Conservation (phyloP, 495 filamentous ascomycete genomes). For the Talaromyces thailandensis region DNA sequence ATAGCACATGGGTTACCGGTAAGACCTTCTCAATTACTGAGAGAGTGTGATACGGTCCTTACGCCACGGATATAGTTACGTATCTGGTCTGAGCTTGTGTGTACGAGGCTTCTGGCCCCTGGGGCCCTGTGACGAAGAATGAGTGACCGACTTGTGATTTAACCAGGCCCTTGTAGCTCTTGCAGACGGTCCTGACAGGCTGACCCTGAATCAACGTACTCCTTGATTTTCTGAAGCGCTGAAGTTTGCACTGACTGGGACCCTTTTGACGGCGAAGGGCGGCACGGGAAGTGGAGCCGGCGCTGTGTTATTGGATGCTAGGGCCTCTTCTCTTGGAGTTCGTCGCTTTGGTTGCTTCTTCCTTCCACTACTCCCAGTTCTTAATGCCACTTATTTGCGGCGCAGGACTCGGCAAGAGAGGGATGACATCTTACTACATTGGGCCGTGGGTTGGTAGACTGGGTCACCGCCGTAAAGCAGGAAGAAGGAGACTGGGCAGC, state of each 20-base stretch:
- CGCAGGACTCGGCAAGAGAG: background rate
- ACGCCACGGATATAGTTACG: background rate
- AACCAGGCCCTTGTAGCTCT: background rate
- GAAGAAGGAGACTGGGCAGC: background rate
- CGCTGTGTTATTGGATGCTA: background rate
- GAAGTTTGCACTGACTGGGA: background rate
- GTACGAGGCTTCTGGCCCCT: background rate
- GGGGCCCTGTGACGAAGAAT: background rate
- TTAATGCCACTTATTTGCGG: background rate
- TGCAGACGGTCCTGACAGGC: background rate
- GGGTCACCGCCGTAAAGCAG: background rate
- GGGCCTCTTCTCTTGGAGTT: background rate
- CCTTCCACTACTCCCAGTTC: background rate
- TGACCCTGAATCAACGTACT: background rate
- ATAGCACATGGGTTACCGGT: background rate
- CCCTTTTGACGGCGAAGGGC: background rate
- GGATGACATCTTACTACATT: background rate
- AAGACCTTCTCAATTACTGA: background rate
- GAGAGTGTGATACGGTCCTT: background rate
- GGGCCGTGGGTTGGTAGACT: background rate
- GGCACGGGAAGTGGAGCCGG: conserved; percentile 4
- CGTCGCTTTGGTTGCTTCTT: background rate
- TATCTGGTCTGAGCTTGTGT: background rate
- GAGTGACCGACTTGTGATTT: background rate
- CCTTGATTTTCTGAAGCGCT: background rate